phyloP scores from a whole-genome alignment of 2,329 filamentous ascomycete species.

The Aspergillus uvarum region DNA sequence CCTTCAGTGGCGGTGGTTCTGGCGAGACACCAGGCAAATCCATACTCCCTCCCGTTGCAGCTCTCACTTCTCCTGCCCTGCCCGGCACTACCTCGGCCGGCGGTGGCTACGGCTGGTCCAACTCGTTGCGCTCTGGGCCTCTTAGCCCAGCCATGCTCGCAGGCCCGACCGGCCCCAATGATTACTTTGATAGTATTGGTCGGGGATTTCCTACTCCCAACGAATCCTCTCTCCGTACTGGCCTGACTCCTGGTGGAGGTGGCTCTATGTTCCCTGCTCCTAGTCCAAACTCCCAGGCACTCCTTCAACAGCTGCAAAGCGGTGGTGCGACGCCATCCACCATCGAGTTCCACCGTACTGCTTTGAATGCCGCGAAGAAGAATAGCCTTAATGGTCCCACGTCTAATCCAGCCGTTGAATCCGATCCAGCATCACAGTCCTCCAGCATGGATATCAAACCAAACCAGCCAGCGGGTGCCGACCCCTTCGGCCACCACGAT shows the following conservation, averaged over 20 bases:
- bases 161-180: slow-evolving; percentile 68
- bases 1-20: slow-evolving; percentile 60
- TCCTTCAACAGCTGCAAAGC: slow-evolving; percentile 76
- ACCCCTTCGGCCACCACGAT: slow-evolving; percentile 82
- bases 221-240: slow-evolving; percentile 89
- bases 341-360: slow-evolving; percentile 91
- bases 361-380: slow-evolving; percentile 72
- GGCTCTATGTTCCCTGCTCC: slow-evolving; percentile 96
- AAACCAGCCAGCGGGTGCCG: slow-evolving; percentile 51
- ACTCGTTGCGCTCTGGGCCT: slow-evolving; percentile 86
- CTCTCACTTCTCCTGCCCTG: slow-evolving; percentile 85
- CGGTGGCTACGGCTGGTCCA: slow-evolving; percentile 73
- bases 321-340: slow-evolving; percentile 86
- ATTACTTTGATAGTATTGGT: slow-evolving; percentile 86
- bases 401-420: slow-evolving; percentile 44
- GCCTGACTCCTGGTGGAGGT: slow-evolving; percentile 88
- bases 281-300: slow-evolving; percentile 79
- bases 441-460: slow-evolving; percentile 45
- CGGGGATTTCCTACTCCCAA: slow-evolving; percentile 92
- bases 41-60: slow-evolving; percentile 83
- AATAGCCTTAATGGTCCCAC: slow-evolving; percentile 48
- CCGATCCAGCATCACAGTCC: slow-evolving; percentile 38
- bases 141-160: slow-evolving; percentile 97
- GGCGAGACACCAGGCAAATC: slow-evolving; percentile 78
- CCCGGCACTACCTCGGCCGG: slow-evolving; percentile 71